These are phyloP conservation scores for Prunus mongolica DNA, from an alignment of 306 rosid species.

Conservation along the genomic window DNA sequence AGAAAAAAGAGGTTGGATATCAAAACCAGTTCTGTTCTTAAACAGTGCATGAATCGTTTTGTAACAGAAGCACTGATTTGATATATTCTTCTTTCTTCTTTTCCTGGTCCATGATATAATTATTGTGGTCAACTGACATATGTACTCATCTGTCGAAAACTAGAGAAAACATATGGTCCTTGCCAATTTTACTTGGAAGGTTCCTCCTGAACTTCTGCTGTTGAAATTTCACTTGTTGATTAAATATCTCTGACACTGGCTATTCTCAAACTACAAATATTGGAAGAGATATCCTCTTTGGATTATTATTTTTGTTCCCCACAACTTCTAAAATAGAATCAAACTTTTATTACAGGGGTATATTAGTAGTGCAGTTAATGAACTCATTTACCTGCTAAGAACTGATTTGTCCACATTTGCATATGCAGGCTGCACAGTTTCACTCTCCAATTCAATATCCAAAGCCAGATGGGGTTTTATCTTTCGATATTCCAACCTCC, in stretches of 20 bases:
- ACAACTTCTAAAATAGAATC: not conserved
- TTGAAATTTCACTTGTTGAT: too few relatives aligned
- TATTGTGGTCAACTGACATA: not conserved
- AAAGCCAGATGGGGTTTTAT: conserved; percentile 76
- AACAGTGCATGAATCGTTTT: not conserved
- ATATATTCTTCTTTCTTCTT: not conserved
- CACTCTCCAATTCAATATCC: conserved; percentile 80
- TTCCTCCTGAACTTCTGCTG: not conserved
- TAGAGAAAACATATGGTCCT: not conserved
- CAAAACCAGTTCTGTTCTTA: not conserved
- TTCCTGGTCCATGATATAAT: not conserved
- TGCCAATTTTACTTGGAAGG: not conserved
- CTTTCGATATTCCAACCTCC: conserved; percentile 88
- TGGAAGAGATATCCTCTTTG: not conserved
- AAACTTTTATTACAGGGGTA: not conserved
- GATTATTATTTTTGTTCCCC: not conserved
- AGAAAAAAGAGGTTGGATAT: not conserved
- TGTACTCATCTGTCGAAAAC: not conserved
- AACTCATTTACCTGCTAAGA: not conserved
- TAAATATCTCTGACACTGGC: too few relatives aligned
- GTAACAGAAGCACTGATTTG: not conserved
- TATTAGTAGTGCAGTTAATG: not conserved
- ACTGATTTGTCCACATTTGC: conserved; percentile 6
- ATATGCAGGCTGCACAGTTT: conserved; percentile 51
- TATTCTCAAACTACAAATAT: not conserved